Evolutionary conservation across 1,139 yeast genomes (phyloP).

Genomic region (Candida frijolesensis): DNA sequence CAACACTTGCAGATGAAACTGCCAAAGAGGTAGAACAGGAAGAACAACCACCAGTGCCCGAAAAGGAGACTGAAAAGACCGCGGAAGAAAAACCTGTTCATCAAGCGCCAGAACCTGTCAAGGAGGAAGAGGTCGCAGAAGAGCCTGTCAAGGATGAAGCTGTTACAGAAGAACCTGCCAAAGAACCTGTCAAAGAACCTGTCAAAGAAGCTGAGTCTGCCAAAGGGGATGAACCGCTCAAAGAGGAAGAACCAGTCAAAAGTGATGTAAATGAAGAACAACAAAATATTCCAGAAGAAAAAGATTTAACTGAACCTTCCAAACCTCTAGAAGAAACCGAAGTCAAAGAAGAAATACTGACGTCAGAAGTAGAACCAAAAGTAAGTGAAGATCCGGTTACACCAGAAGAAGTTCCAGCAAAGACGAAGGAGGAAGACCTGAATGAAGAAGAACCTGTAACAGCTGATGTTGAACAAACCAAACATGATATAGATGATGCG

Average conservation of each 20-base stretch:
- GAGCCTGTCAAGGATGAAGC: conserved; percentile 14
- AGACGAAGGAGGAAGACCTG: conserved; percentile 8
- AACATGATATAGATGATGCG: conserved; percentile 13
- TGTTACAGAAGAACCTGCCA: conserved; percentile 20
- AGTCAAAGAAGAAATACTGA: conserved; percentile 2
- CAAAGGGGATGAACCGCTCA: conserved; percentile 19
- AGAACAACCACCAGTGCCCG: conserved; percentile 13
- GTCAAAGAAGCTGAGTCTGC: conserved; percentile 21
- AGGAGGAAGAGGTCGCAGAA: conserved; percentile 16
- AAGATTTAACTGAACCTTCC: conserved; percentile 7
- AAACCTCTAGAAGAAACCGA: conserved; percentile 3
- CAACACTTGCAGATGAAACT: conserved; percentile 6
- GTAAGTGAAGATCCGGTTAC: conserved; percentile 5
- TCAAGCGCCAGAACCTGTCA: conserved; percentile 18
- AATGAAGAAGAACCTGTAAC: neutral
- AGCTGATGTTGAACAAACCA: conserved; percentile 4
- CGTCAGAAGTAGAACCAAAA: conserved; percentile 4
- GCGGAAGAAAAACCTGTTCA: conserved; percentile 17
- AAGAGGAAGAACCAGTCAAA: conserved; percentile 9
- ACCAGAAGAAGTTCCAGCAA: neutral
- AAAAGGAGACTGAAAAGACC: conserved; percentile 13
- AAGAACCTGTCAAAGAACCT: conserved; percentile 11
- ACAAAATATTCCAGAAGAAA: neutral
- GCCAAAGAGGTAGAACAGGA: conserved; percentile 2
- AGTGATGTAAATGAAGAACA: conserved; percentile 4